Evolutionary conservation across 306 rosid species (phyloP).

Genomic region (Prinsepia uniflora): DNA sequence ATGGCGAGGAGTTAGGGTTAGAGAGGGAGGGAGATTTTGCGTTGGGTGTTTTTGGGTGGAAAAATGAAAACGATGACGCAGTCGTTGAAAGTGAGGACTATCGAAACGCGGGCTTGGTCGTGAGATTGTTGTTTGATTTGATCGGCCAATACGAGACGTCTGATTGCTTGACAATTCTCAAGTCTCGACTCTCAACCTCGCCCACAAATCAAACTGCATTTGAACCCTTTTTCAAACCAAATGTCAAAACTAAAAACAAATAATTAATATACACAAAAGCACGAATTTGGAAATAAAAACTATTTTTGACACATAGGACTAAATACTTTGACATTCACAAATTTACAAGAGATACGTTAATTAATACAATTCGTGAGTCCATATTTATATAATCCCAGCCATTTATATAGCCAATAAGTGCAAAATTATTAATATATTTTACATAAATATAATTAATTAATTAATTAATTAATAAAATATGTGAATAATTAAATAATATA

Average conservation of each 20-base stretch:
- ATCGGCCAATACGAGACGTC: conserved; percentile 10
- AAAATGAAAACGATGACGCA: not conserved
- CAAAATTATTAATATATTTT: too few species aligned
- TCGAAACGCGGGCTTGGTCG: not conserved
- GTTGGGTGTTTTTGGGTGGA: not conserved
- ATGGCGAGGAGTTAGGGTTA: not conserved
- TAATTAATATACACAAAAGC: not conserved
- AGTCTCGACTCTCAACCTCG: not conserved
- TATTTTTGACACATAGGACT: too few species aligned
- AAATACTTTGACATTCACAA: too few species aligned
- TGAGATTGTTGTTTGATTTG: not conserved
- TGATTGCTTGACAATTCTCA: not conserved
- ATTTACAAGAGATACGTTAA: not conserved
- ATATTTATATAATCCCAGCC: too few species aligned
- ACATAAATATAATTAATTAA: too few species aligned
- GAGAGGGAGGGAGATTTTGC: not conserved
- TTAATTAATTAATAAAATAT: too few species aligned
- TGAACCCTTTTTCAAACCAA: not conserved
- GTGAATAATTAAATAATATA: too few species aligned
- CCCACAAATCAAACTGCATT: not conserved
- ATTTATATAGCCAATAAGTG: too few species aligned
- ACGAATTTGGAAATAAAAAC: not conserved
- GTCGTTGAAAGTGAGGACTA: not conserved
- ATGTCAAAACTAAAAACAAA: not conserved
- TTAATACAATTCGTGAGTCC: too few species aligned